These are phyloP conservation scores for Fusarium robinianum DNA, from an alignment of 2,329 filamentous ascomycete genomes.

Conservation along the genomic window DNA sequence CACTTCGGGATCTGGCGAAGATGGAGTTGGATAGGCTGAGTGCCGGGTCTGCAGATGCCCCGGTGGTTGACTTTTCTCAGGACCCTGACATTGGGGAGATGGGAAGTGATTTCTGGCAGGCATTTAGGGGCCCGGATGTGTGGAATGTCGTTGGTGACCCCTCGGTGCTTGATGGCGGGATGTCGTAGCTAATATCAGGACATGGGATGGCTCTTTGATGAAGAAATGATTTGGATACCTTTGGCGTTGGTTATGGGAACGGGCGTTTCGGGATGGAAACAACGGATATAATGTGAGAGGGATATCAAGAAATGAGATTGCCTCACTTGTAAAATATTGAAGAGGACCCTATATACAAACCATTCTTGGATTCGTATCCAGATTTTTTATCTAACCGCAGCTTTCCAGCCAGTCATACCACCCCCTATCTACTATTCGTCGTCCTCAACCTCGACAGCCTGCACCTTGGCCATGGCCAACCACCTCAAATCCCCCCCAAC, in stretches of 20 bases:
- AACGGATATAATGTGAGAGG: too few species aligned
- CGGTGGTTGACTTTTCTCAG: slow-evolving; percentile 26
- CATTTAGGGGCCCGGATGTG: slow-evolving; percentile 30
- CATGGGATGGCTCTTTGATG: not conserved
- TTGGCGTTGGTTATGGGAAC: not conserved
- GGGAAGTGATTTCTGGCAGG: slow-evolving; percentile 36
- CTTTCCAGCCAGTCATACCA: too few species aligned
- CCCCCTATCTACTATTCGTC: slow-evolving; percentile 14
- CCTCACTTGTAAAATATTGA: too few species aligned
- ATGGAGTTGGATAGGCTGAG: slow-evolving; percentile 38
- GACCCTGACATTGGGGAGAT: slow-evolving; percentile 32
- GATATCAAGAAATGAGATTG: too few species aligned
- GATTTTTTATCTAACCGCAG: too few species aligned
- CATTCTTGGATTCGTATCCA: too few species aligned
- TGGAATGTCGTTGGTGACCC: slow-evolving; percentile 39
- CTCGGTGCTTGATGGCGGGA: slow-evolving; percentile 26
- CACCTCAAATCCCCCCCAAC: slow-evolving; percentile 54
- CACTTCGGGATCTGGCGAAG: slow-evolving; percentile 39
- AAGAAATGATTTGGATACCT: not conserved
- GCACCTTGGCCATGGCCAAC: slow-evolving; percentile 57
- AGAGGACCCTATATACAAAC: too few species aligned
- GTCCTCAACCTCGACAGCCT: slow-evolving; percentile 41
- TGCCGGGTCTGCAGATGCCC: slow-evolving; percentile 26
- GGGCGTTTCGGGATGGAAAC: not conserved
- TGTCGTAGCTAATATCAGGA: slow-evolving; percentile 8